Evolutionary conservation across 75 land plant genomes (phyloP), one percentile per base, ranked within the genome.

Genomic region (Adiantum capillusveneris): DNA sequence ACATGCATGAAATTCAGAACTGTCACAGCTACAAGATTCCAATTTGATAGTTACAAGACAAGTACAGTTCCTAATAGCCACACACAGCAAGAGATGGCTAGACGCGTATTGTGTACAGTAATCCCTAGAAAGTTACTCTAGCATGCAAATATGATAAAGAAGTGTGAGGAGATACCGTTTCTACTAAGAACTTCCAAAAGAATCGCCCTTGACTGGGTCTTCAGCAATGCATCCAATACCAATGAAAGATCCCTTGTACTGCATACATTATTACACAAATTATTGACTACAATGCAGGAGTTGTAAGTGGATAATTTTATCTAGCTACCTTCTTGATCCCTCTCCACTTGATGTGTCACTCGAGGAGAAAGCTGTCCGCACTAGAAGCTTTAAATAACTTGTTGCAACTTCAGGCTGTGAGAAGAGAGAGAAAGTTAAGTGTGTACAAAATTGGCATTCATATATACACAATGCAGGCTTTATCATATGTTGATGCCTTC

Each of bases 371-470:
- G 90, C 80, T 30, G 89, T 84, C 0, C 88, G 67, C 42, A 88
- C 62, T 56, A 93, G 74, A 49, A 93, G 90, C 83, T 93, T 93
- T 72, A 93, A 72, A 49, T 93, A 93, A 16, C 78, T 82, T 72
- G 61, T 88, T 29, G 90, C 51, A 17, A 81, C 95, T 93, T 68
- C 25, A 24, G 29, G 29, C 16, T 24, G 24, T 2, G 14, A 25
- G 6, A 24, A 25, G 29, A 53, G 3, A 12, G 24, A 53, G 7
- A 34, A 34, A 34, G 7, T 34, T 34, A 34, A 34, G 9, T 34
- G 37, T n/a, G n/a, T n/a, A n/a, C n/a, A n/a, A n/a, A n/a, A n/a
- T n/a, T n/a, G n/a, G n/a, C n/a, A n/a, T n/a, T n/a, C n/a, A n/a
- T n/a, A n/a, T n/a, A n/a, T n/a, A 34, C 37, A 34, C 7, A 9